Evolutionary conservation across 2,329 filamentous ascomycete genomes (phyloP).

Genomic region (Aschersonia sp.): DNA sequence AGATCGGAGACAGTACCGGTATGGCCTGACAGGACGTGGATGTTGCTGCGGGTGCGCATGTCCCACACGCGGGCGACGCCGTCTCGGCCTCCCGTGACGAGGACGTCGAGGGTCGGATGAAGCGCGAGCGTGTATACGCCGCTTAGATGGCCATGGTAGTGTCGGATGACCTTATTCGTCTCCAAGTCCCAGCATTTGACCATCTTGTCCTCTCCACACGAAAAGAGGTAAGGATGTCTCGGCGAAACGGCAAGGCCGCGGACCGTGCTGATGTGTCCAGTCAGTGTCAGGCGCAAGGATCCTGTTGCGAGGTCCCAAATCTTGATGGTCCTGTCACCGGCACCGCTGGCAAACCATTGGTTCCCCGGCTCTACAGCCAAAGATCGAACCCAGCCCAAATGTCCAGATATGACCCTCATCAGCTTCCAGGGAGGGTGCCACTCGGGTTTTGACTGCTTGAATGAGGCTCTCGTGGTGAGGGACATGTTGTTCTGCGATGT

Average conservation of each 20-base stretch:
- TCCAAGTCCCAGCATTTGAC: slow-evolving; percentile 99
- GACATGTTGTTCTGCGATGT: slow-evolving; percentile 14
- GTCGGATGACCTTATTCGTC: slow-evolving; percentile 97
- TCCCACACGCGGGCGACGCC: slow-evolving; percentile 96
- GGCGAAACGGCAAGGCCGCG: slow-evolving; percentile 85
- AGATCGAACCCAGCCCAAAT: slow-evolving; percentile 85
- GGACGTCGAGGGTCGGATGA: slow-evolving; percentile 88
- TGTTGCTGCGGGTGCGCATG: slow-evolving; percentile 90
- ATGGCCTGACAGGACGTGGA: slow-evolving; percentile 86
- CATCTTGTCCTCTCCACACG: slow-evolving; percentile 98
- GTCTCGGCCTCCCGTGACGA: slow-evolving; percentile 89
- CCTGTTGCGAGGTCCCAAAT: slow-evolving; percentile 95
- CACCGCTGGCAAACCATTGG: slow-evolving; percentile 93
- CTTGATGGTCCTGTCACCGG: slow-evolving; percentile 93
- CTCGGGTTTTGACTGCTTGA: slow-evolving; percentile 54
- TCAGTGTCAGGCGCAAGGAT: slow-evolving; percentile 70
- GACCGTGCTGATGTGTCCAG: slow-evolving; percentile 88
- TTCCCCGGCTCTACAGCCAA: slow-evolving; percentile 91
- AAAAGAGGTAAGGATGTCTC: slow-evolving; percentile 91
- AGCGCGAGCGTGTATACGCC: slow-evolving; percentile 87
- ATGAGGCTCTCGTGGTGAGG: slow-evolving; percentile 13
- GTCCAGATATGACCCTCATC: slow-evolving; percentile 92
- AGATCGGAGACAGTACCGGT: slow-evolving; percentile 81
- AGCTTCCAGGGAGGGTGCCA: slow-evolving; percentile 99
- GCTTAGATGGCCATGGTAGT: slow-evolving; percentile 93